Conservation (phyloP, 331 rosid species). For the Rosa hybrid region DNA sequence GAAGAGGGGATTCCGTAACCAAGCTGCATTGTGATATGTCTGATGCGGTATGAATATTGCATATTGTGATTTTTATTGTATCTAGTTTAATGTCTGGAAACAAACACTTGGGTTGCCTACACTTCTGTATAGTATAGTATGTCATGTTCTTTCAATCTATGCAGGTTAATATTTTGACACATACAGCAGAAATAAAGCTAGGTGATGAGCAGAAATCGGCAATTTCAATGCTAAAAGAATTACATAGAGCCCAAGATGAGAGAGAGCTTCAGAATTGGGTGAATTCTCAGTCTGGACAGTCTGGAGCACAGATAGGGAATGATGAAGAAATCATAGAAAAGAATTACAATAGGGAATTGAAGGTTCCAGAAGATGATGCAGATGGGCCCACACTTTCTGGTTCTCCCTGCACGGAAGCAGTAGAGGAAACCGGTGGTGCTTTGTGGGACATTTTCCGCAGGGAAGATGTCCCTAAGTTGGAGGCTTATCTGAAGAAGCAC, state of each 20-base stretch:
- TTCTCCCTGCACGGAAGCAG: constrained; percentile 19
- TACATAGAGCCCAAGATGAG: constrained; percentile 65
- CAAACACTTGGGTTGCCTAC: background rate
- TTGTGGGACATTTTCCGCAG: constrained; percentile 82
- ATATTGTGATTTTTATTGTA: background rate
- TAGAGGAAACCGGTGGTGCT: constrained; percentile 50
- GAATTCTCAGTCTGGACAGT: constrained; percentile 15
- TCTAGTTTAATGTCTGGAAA: background rate
- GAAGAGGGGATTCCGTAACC: constrained; percentile 88
- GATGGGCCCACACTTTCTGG: constrained; percentile 19
- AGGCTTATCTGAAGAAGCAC: constrained; percentile 58
- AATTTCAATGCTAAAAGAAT: constrained; percentile 52
- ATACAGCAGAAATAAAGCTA: constrained; percentile 59
- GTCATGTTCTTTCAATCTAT: constrained; percentile 23
- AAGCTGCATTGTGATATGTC: constrained; percentile 88
- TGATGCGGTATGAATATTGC: constrained; percentile 61
- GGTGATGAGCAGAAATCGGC: constrained; percentile 39
- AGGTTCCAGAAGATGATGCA: constrained; percentile 14
- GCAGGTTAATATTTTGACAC: constrained; percentile 81
- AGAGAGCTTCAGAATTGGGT: constrained; percentile 37
- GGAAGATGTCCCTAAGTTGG: constrained; percentile 63
- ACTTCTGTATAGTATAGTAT: background rate
- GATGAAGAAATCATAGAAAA: constrained; percentile 21
- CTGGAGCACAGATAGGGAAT: constrained; percentile 15
- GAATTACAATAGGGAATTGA: background rate